Percentiles rank a stretch among this genome's conserved stretches.
These are phyloP conservation scores for Tuber umbilicatum DNA, from an alignment of 495 filamentous ascomycete species.

Conservation along the genomic window DNA sequence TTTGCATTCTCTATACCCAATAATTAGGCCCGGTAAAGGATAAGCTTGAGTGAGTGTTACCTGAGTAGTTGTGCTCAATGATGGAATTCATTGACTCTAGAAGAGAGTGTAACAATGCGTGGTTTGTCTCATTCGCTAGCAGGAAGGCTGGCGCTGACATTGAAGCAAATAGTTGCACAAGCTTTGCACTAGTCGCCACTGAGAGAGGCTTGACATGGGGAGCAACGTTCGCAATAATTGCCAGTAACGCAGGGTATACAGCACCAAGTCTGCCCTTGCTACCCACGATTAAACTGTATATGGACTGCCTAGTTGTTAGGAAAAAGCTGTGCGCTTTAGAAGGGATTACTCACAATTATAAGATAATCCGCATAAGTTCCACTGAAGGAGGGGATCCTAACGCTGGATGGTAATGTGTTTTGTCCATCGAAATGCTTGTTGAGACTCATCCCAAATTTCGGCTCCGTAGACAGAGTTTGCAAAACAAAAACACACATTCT, in stretches of 20 bases:
- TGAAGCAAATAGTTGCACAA: slow-evolving; percentile 81
- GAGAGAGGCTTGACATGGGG: slow-evolving; percentile 73
- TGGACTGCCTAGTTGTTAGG: slow-evolving; percentile 56
- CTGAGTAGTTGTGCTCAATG: slow-evolving; percentile 80
- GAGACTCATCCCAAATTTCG: slow-evolving; percentile 80
- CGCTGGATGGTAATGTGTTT: slow-evolving; percentile 72
- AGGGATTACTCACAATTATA: slow-evolving; percentile 62
- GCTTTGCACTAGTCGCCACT: slow-evolving; percentile 65
- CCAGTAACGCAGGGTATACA: slow-evolving; percentile 85
- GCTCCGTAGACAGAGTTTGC: slow-evolving; percentile 90
- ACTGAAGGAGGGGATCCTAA: slow-evolving; percentile 73
- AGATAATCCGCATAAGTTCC: slow-evolving; percentile 92
- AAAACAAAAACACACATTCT: slow-evolving; percentile 95
- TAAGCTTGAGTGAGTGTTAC: slow-evolving; percentile 48
- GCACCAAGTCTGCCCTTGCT: slow-evolving; percentile 87
- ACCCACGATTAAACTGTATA: slow-evolving; percentile 82
- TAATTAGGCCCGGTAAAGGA: slow-evolving; percentile 37
- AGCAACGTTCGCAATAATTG: slow-evolving; percentile 87
- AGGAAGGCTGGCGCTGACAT: slow-evolving; percentile 95
- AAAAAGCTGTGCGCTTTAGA: slow-evolving; percentile 35
- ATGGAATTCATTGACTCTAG: slow-evolving; percentile 88
- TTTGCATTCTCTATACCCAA: slow-evolving; percentile 62
- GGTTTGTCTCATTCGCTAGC: slow-evolving; percentile 91
- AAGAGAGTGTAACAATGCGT: slow-evolving; percentile 70
- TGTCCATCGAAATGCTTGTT: slow-evolving; percentile 87